Base-by-base conservation (phyloP, 2,329 filamentous ascomycete species). In the Harringtonia lauricola region DNA sequence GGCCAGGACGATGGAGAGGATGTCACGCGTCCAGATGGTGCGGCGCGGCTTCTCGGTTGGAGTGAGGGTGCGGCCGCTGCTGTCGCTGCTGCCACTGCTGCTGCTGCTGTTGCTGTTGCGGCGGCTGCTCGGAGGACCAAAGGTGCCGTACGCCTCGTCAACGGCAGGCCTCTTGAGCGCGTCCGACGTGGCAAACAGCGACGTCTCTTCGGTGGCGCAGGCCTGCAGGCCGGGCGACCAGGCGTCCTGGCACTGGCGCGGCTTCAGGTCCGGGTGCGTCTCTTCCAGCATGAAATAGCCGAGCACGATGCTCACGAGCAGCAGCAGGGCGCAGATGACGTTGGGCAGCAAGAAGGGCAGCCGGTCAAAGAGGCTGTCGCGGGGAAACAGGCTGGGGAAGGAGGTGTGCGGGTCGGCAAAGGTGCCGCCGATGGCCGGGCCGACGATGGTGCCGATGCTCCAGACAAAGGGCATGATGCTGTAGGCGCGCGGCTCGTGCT, bases 401-500 rank as follows among this genome's bases (percentile, higher is more conserved):
- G 79, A 79, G 30, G 76, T 67, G 49, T 80, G 74, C 22, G 90
- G 89, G 51, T 86, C 80, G 47, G 88, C 84, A 59, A 95, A 87
- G 44, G 83, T 77, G 29, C 90, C 90, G 47, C 90, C 90, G 51
- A 95, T 87, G 7, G 83, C 85, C 49, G 89, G 85, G 0, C 89
- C 89, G 42, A 94, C 72, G 50, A 95, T 94, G 10, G 86, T 94
- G 21, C 89, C 89, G 42, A 95, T 81, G 38, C 76, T 83, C 88
- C 89, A 95, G 8, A 95, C 83, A 57, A 95, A 95, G 1, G 89
- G 89, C 86, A 95, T 94, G 36, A 95, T 77, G 3, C 87, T 80
- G 60, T 89, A 95, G 24, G 89, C 89, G 49, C 83, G 79, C 46
- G 87, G 86, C 64, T 94, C 87, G 63, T 94, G 86, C 55, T 89